Conservation (phyloP, 495 filamentous ascomycete species). For the Xylaria acuta region DNA sequence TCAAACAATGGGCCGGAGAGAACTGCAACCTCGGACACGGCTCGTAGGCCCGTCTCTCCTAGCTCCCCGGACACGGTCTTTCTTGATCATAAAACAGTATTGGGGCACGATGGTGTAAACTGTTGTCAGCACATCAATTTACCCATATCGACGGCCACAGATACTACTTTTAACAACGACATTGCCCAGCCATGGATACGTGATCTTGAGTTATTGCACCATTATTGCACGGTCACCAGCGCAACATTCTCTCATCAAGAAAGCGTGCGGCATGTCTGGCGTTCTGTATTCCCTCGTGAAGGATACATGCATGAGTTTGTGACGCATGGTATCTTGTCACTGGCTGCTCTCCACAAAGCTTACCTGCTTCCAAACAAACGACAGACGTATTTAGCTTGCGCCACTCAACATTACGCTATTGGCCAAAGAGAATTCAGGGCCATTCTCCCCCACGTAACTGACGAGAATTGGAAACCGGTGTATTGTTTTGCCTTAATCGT, state of each 20-base stretch:
- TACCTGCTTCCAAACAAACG: constrained; percentile 5
- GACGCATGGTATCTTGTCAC: constrained; percentile 55
- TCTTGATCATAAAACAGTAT: neutral
- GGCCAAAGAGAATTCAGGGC: neutral
- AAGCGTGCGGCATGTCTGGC: constrained; percentile 33
- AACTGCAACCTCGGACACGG: neutral
- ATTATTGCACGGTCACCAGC: constrained; percentile 34
- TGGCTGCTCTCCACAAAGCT: constrained; percentile 52
- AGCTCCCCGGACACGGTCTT: neutral
- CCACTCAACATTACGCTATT: neutral
- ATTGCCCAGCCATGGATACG: neutral
- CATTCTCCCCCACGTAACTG: neutral
- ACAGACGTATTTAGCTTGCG: neutral
- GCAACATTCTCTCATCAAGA: constrained; percentile 30
- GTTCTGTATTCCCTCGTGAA: constrained; percentile 49
- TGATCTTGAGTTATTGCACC: constrained; percentile 35
- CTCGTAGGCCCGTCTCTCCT: neutral
- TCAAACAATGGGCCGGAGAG: neutral
- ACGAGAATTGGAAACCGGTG: neutral
- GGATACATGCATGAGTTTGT: constrained; percentile 56
- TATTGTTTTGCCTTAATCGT: neutral
- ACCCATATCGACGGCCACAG: neutral
- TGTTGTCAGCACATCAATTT: neutral
- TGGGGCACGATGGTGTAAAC: neutral
- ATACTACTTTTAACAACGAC: neutral